Evolutionary conservation across 495 filamentous ascomycete species (phyloP), one percentile per base, ranked within the genome.

Genomic region (Umbilicaria muhlenbergii): DNA sequence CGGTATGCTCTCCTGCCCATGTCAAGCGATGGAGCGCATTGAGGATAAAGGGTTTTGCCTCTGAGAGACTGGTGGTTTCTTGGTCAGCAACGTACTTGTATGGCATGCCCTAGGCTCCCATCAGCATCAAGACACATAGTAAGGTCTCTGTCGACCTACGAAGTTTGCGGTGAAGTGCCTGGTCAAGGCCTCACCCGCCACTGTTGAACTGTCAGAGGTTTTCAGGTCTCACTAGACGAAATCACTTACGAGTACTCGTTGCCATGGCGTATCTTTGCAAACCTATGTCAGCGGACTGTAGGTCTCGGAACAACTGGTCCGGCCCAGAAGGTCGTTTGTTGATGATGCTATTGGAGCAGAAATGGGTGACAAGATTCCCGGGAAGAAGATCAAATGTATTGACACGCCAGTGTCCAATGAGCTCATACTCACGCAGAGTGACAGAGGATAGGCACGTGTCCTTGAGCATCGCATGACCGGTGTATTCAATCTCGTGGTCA

Each of bases 1-100:
- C 63, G 0, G 65, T 63, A 5, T 56, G 42, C 32, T 71, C 38
- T 3, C 68, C 71, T 1, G 79, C 80, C 81, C 82, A 87, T 12
- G 68, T 73, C 41, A 88, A 52, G 21, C 78, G 69, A 6, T 75
- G 66, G 3, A 85, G 57, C 2, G 71, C 68, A 16, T 64, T 65
- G 18, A 73, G 62, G 5, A 93, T 65, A 0, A 65, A 61, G 6
- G 58, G 45, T 0, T 74, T 74, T 0, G 83, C 80, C 13, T 78
- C 68, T 3, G 60, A 51, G 44, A 93, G 88, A 2, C 62, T 63
- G 36, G 58, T 73, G 0, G 79, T 80, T 10, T 75, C 61, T 3
- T 84, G 77, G 5, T 69, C 60, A 1, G 85, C 82, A 11, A 83
- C 71, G 48, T 79, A 93, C 48, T 92, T 88, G 54, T 94, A 93